phyloP scores from a whole-genome alignment of 129 eudicot species.

The Silybum marianum region DNA sequence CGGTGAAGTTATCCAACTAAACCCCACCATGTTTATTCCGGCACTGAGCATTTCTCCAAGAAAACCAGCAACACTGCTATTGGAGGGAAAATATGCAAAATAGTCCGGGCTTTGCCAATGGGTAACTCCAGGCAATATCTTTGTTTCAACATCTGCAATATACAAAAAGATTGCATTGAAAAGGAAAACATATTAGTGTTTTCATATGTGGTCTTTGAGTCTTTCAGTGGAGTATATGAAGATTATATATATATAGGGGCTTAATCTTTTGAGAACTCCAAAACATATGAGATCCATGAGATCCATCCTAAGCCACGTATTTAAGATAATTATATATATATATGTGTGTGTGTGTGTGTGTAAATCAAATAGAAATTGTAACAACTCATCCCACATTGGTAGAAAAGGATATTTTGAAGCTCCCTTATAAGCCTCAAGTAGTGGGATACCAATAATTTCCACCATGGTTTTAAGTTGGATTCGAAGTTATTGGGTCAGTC shows the following conservation, averaged over 20 bases:
- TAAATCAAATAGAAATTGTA: too few species aligned
- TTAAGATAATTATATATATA: not conserved
- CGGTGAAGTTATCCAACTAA: constrained; percentile 98
- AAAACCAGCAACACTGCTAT: constrained; percentile 94
- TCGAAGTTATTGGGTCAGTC: too few species aligned
- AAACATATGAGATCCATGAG: too few species aligned
- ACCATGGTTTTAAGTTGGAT: too few species aligned
- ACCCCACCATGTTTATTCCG: constrained; percentile 95
- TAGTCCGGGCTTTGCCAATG: constrained; percentile 98
- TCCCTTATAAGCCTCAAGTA: too few species aligned
- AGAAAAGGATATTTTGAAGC: too few species aligned
- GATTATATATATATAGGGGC: not conserved
- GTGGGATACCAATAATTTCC: too few species aligned
- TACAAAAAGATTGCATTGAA: constrained; percentile 11
- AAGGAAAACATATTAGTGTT: not conserved
- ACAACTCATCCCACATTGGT: too few species aligned
- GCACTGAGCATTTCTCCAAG: constrained; percentile 99
- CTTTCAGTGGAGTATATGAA: not conserved
- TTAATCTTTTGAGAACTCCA: too few species aligned
- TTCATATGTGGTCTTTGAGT: not conserved
- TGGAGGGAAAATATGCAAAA: constrained; percentile 82
- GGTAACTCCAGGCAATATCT: constrained; percentile 93
- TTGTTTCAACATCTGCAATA: constrained; percentile 66
- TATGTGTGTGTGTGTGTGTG: not conserved
- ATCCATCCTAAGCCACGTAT: too few species aligned